Evolutionary conservation across 2,329 filamentous ascomycete species (phyloP).

Genomic region (Colletotrichum echinochloae): DNA sequence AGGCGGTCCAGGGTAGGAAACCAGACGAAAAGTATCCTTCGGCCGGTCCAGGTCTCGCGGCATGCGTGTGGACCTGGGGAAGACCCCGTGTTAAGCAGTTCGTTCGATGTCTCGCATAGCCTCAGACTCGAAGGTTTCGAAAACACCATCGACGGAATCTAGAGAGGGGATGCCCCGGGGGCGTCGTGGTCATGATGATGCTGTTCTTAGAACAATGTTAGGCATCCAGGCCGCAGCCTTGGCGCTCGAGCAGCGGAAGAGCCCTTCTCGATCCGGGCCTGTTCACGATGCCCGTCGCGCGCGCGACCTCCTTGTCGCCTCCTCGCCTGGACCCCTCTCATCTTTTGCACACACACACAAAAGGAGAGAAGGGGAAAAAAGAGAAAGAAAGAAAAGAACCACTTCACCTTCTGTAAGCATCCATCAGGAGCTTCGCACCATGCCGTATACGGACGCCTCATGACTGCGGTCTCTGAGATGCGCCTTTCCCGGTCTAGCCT

Average conservation of each 20-base stretch:
- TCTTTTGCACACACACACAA: too few relatives aligned
- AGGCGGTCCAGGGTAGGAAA: slow-evolving; percentile 35
- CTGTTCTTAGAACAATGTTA: neutral
- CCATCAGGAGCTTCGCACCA: neutral
- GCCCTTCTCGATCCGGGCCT: neutral
- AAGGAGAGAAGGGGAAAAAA: too few relatives aligned
- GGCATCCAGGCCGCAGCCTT: neutral
- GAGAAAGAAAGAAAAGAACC: too few relatives aligned
- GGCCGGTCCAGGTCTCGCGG: neutral
- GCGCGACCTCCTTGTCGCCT: slow-evolving; percentile 11
- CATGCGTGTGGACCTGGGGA: neutral
- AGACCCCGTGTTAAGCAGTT: slow-evolving; percentile 13
- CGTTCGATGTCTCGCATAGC: slow-evolving; percentile 36
- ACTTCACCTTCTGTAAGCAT: slow-evolving; percentile 4
- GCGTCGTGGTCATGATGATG: neutral
- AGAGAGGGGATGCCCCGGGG: slow-evolving; percentile 14
- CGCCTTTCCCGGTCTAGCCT: neutral
- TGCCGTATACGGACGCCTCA: neutral
- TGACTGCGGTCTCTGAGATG: slow-evolving; percentile 11
- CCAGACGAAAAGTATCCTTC: slow-evolving; percentile 38
- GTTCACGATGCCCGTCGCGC: slow-evolving; percentile 10
- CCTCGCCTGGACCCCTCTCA: neutral
- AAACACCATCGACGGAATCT: slow-evolving; percentile 9
- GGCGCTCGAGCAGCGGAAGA: neutral
- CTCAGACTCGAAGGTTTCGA: slow-evolving; percentile 28